Percentiles rank a stretch among this genome's conserved stretches.
phyloP scores from a whole-genome alignment of 2,329 filamentous ascomycete genomes.

The Diaporthe ilicicola region DNA sequence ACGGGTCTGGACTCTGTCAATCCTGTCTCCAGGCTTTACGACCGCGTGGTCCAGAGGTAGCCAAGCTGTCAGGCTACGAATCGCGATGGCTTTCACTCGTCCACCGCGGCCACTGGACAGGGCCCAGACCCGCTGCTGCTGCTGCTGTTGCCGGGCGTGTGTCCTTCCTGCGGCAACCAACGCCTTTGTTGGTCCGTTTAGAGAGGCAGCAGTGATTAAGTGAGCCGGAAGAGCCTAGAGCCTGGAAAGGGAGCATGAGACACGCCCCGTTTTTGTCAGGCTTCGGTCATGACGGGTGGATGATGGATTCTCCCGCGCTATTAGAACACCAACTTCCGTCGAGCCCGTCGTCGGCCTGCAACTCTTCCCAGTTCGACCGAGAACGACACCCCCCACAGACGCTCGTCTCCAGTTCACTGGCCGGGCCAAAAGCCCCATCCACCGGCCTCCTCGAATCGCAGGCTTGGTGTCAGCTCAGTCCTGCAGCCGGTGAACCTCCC shows the following conservation, averaged over 20 bases:
- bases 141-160: neutral
- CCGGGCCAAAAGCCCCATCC: slow-evolving; percentile 25
- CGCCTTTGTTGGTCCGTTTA: slow-evolving; percentile 8
- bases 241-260: slow-evolving; percentile 1
- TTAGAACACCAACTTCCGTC: slow-evolving; percentile 4
- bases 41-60: neutral
- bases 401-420: slow-evolving; percentile 27
- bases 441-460: slow-evolving; percentile 26
- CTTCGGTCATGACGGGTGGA: slow-evolving; percentile 11
- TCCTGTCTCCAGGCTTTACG: neutral
- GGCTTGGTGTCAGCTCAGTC: slow-evolving; percentile 29
- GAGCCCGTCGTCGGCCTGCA: slow-evolving; percentile 19
- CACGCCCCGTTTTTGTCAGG: neutral
- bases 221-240: neutral
- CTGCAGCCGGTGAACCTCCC: slow-evolving; percentile 34
- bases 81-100: slow-evolving; percentile 26
- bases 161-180: slow-evolving; percentile 16
- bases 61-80: slow-evolving; percentile 22
- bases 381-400: neutral
- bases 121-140: slow-evolving; percentile 13
- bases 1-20: neutral
- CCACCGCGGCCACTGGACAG: slow-evolving; percentile 21
- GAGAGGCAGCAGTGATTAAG: slow-evolving; percentile 16
- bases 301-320: slow-evolving; percentile 9
- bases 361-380: slow-evolving; percentile 12